phyloP scores from a whole-genome alignment of 73 alveolate genomes.

The Paramecium tetraurelia region DNA sequence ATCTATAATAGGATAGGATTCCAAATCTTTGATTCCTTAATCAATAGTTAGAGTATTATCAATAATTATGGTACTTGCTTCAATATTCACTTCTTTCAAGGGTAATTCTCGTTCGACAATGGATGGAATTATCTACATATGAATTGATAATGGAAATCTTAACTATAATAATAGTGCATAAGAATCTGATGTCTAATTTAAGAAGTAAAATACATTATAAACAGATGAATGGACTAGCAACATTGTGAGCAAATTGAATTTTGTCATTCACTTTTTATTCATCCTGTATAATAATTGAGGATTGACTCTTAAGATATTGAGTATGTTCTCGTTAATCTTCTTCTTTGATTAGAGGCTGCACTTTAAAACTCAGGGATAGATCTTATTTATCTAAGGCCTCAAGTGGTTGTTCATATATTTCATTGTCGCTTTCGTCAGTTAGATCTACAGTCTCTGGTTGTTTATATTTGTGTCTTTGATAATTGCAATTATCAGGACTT shows the following conservation, averaged over 20 bases:
- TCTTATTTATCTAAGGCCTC: conserved; percentile 37
- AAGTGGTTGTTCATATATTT: background rate
- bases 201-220: background rate
- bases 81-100: background rate
- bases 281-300: background rate
- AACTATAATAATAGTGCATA: background rate
- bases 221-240: conserved; percentile 26
- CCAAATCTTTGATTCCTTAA: background rate
- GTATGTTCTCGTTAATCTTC: background rate
- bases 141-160: conserved; percentile 36
- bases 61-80: conserved; percentile 23
- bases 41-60: conserved; percentile 44
- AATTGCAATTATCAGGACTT: background rate
- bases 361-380: background rate
- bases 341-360: background rate
- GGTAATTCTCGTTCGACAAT: background rate
- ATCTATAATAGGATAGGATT: background rate
- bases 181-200: background rate
- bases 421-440: conserved; percentile 43
- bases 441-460: background rate
- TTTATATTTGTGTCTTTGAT: conserved; percentile 1
- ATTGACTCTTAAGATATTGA: background rate
- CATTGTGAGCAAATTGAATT: conserved; percentile 5
- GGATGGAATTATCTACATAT: background rate
- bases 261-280: conserved; percentile 34